phyloP scores from a whole-genome alignment of 1,139 yeast species.

The Protomyces lactucae-debilis region DNA sequence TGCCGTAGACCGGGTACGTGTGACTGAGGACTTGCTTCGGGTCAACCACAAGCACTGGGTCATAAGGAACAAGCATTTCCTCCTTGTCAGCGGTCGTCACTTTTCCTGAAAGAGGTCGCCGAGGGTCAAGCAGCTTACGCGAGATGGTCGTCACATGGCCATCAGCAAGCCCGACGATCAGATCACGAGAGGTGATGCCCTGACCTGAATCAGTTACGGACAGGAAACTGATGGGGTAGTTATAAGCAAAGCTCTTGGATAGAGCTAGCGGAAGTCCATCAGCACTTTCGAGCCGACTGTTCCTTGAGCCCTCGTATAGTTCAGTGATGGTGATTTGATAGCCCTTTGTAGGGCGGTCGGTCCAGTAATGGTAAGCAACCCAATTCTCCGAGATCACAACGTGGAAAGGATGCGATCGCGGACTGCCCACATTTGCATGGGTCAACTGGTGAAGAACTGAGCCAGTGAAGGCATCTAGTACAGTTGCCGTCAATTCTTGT shows the following conservation, averaged over 20 bases:
- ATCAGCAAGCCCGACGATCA: conserved; percentile 52
- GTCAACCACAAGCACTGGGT: conserved; percentile 51
- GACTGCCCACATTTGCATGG: conserved; percentile 37
- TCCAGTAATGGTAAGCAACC: conserved; percentile 64
- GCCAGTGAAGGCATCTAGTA: conserved; percentile 71
- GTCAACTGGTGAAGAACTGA: conserved; percentile 45
- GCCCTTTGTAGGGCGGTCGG: conserved; percentile 41
- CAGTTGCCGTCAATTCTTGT: conserved; percentile 41
- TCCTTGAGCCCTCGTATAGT: conserved; percentile 59
- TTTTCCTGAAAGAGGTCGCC: conserved; percentile 49
- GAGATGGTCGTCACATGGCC: conserved; percentile 67
- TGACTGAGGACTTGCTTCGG: conserved; percentile 46
- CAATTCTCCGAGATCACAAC: conserved; percentile 77
- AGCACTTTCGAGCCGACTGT: conserved; percentile 42
- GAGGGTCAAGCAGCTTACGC: conserved; percentile 44
- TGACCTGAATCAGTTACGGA: conserved; percentile 59
- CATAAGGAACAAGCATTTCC: conserved; percentile 65
- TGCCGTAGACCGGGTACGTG: conserved; percentile 36
- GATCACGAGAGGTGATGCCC: conserved; percentile 70
- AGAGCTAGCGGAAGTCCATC: conserved; percentile 46
- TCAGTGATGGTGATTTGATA: conserved; percentile 69
- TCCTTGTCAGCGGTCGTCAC: conserved; percentile 52
- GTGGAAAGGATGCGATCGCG: conserved; percentile 44
- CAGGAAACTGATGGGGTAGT: conserved; percentile 52
- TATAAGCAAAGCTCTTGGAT: conserved; percentile 57